Conservation (phyloP, 2,329 filamentous ascomycete genomes). For the Aciculosporium take region DNA sequence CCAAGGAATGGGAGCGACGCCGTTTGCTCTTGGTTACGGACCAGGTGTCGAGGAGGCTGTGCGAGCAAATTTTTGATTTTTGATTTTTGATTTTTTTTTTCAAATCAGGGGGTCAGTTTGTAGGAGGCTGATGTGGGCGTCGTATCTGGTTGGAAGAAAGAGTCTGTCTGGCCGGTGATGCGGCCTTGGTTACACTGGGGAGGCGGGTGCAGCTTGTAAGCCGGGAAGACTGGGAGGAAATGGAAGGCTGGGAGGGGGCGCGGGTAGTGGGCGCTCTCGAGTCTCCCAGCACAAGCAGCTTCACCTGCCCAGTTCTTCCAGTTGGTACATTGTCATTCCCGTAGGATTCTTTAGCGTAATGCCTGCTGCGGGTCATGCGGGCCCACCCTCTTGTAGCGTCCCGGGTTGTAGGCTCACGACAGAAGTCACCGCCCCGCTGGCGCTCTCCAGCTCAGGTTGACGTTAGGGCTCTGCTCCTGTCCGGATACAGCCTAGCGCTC, state of each 20-base stretch:
- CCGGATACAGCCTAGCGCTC: too few species aligned
- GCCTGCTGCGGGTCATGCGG: neutral
- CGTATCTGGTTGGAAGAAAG: neutral
- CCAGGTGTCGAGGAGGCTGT: neutral
- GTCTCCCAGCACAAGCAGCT: too few species aligned
- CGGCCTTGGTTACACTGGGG: too few species aligned
- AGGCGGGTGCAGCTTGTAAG: neutral
- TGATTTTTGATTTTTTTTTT: neutral
- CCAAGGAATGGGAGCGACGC: neutral
- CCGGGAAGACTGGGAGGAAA: neutral
- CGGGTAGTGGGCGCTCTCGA: too few species aligned
- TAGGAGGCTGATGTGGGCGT: neutral
- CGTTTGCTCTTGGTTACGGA: neutral
- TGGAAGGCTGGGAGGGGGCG: slow-evolving; percentile 2
- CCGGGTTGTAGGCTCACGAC: too few species aligned
- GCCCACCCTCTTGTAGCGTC: too few species aligned
- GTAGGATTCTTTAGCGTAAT: neutral
- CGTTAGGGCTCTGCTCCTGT: too few species aligned
- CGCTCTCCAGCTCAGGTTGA: too few species aligned
- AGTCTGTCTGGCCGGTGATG: too few species aligned
- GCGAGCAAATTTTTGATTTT: neutral
- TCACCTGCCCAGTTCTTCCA: too few species aligned
- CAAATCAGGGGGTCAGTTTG: neutral
- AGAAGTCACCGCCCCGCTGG: too few species aligned
- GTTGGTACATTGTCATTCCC: too few species aligned